phyloP scores from a whole-genome alignment of 345 rosid species.

The Arabidopsis thaliana region TAIR10.1 NC_003070.9:10076501-10077000 shows the following conservation, averaged over 20 bases:
- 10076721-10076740: no score
- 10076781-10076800: no score
- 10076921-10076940: background rate
- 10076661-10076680: background rate
- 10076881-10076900: no score
- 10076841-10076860: no score
- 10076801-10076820: no score
- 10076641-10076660: background rate
- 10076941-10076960: background rate
- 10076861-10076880: no score
- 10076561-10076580: no score
- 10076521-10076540: background rate
- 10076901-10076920: no score
- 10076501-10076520: constrained; percentile 1
- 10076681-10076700: background rate
- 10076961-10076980: background rate
- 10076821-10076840: background rate
- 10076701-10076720: no score
- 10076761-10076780: no score
- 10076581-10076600: background rate
- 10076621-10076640: background rate
- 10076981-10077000: background rate
- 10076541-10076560: background rate
- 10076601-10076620: background rate
- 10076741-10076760: no score